Percentiles rank a stretch among this genome's conserved stretches.
These are phyloP conservation scores for Bonia amplexicaulis DNA, from an alignment of 176 grass and related monocot genomes.

Conservation along the genomic window DNA sequence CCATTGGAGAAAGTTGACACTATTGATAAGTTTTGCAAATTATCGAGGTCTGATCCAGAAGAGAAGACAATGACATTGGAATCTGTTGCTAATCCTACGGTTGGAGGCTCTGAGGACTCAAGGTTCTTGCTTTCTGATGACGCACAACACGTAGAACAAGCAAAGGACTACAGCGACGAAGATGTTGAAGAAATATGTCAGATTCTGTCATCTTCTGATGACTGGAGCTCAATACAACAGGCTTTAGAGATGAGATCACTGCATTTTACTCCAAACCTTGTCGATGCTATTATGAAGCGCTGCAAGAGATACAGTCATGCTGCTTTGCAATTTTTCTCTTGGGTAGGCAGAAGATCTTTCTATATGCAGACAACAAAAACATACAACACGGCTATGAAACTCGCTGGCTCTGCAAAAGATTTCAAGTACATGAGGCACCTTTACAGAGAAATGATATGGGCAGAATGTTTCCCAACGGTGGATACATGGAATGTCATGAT, in stretches of 20 bases:
- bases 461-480: constrained; percentile 36
- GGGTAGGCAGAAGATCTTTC: constrained; percentile 45
- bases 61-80: constrained; percentile 17
- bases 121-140: constrained; percentile 12
- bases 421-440: constrained; percentile 83
- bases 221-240: constrained; percentile 53
- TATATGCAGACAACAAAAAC: constrained; percentile 57
- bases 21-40: not conserved
- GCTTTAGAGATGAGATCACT: constrained; percentile 48
- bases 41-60: not conserved
- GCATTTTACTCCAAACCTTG: constrained; percentile 60
- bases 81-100: not conserved
- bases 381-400: constrained; percentile 84
- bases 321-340: constrained; percentile 77
- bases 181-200: constrained; percentile 51
- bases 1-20: constrained; percentile 3
- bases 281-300: constrained; percentile 50
- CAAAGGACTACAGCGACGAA: constrained; percentile 27
- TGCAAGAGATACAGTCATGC: constrained; percentile 50
- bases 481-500: constrained; percentile 88
- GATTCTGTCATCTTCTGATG: constrained; percentile 48
- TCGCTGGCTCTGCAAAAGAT: constrained; percentile 74
- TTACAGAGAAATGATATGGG: constrained; percentile 73
- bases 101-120: constrained; percentile 25
- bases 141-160: constrained; percentile 22